Evolutionary conservation across 2,329 filamentous ascomycete genomes (phyloP).

Genomic region (Neopestalotiopsis clavispora): DNA sequence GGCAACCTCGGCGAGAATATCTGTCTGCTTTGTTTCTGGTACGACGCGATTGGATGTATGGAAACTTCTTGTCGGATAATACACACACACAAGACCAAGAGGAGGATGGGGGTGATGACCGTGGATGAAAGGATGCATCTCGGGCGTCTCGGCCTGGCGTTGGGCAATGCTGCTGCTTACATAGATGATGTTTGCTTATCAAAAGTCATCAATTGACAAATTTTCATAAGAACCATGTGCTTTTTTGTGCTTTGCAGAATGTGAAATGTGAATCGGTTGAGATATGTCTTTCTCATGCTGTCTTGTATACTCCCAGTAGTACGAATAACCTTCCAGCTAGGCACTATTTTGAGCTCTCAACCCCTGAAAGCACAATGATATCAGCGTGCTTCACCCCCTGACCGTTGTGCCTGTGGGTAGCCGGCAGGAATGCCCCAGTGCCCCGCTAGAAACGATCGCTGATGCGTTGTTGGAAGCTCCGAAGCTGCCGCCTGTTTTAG

Average conservation of each 20-base stretch:
- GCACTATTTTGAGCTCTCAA: neutral
- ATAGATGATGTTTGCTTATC: slow-evolving; percentile 2
- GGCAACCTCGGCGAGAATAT: neutral
- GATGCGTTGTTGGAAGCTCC: neutral
- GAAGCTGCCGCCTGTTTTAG: neutral
- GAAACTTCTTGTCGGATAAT: slow-evolving; percentile 11
- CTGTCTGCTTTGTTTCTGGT: slow-evolving; percentile 1
- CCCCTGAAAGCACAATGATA: slow-evolving; percentile 6
- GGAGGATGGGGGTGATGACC: neutral
- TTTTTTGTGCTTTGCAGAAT: neutral
- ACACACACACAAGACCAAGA: neutral
- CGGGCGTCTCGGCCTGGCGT: slow-evolving; percentile 10
- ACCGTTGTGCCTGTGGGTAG: neutral
- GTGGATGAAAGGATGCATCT: neutral
- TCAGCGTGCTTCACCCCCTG: neutral
- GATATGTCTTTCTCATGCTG: neutral
- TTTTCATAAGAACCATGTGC: neutral
- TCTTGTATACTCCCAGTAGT: too few species aligned
- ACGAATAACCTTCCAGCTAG: neutral
- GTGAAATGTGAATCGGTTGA: neutral
- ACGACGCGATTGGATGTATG: slow-evolving; percentile 10
- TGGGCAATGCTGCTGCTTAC: slow-evolving; percentile 6
- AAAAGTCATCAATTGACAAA: slow-evolving; percentile 13
- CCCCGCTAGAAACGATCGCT: neutral
- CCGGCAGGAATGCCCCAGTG: neutral